These are phyloP conservation scores for Coprinopsis sp. DNA, from an alignment of 768 basidiomycete species.

Conservation along the genomic window DNA sequence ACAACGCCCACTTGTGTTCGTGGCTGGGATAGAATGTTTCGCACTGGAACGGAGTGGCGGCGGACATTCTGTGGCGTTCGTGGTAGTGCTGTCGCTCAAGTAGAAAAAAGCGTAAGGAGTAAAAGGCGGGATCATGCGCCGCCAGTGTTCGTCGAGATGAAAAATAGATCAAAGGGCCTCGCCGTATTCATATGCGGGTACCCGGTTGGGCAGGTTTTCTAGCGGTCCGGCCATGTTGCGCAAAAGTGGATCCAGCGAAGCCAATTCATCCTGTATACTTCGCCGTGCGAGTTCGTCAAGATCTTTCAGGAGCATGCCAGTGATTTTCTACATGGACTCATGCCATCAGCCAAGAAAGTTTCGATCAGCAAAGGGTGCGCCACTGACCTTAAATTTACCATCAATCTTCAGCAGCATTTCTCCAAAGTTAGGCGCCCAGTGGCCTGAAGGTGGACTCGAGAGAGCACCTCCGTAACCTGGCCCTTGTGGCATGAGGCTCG, in stretches of 20 bases:
- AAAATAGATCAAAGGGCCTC: too few relatives aligned
- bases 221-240: conserved; percentile 46
- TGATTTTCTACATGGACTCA: conserved; percentile 65
- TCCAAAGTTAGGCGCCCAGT: conserved; percentile 58
- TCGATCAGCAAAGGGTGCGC: background rate
- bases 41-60: too few relatives aligned
- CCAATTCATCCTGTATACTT: conserved; percentile 77
- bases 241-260: conserved; percentile 74
- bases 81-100: too few relatives aligned
- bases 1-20: too few relatives aligned
- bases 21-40: too few relatives aligned
- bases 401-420: conserved; percentile 82
- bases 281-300: conserved; percentile 78
- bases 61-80: too few relatives aligned
- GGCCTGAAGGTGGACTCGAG: conserved; percentile 43
- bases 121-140: too few relatives aligned
- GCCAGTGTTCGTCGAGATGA: too few relatives aligned
- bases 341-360: background rate
- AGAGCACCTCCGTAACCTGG: conserved; percentile 23
- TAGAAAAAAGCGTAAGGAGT: too few relatives aligned
- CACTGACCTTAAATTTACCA: conserved; percentile 72
- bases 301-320: conserved; percentile 73
- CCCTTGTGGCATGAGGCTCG: conserved; percentile 22
- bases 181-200: too few relatives aligned
- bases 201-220: too few relatives aligned